Conservation (phyloP, 257 asterid genomes). For the Jacaranda copaia region DNA sequence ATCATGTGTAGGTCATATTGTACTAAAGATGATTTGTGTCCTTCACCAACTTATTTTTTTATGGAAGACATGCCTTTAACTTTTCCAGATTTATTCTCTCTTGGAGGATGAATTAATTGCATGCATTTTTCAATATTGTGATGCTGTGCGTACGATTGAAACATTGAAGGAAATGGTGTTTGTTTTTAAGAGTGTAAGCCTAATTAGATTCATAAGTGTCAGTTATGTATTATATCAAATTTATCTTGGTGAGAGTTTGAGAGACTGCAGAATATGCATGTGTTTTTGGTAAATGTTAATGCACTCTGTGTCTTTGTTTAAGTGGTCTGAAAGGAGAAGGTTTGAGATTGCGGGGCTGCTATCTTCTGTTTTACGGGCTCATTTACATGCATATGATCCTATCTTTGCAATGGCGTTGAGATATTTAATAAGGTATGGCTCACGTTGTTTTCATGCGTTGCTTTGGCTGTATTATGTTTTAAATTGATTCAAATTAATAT, state of each 20-base stretch:
- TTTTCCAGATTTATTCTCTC: no score
- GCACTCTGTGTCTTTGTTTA: slow-evolving; percentile 40
- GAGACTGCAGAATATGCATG: slow-evolving; percentile 18
- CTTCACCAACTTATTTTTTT: background rate
- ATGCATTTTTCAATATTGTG: slow-evolving; percentile 1
- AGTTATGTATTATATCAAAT: background rate
- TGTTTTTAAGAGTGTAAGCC: slow-evolving; percentile 16
- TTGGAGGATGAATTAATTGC: no score
- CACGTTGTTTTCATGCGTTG: slow-evolving; percentile 16
- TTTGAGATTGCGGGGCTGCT: slow-evolving; percentile 89
- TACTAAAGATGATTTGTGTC: background rate
- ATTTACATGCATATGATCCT: slow-evolving; percentile 89
- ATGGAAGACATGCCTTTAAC: background rate
- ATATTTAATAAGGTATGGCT: slow-evolving; percentile 81
- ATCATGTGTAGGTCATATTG: slow-evolving; percentile 2
- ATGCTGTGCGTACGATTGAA: background rate
- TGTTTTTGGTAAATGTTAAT: slow-evolving; percentile 1
- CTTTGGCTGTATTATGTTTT: slow-evolving; percentile 15
- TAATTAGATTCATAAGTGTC: background rate
- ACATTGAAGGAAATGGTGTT: slow-evolving; percentile 12
- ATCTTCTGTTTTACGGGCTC: slow-evolving; percentile 83
- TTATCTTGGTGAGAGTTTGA: slow-evolving; percentile 26
- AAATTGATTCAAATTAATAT: slow-evolving; percentile 6
- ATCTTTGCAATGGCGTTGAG: slow-evolving; percentile 87
- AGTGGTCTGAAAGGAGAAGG: slow-evolving; percentile 97